Evolutionary conservation across 2,329 filamentous ascomycete species (phyloP).

Genomic region (Xylaria hypoxylon): DNA sequence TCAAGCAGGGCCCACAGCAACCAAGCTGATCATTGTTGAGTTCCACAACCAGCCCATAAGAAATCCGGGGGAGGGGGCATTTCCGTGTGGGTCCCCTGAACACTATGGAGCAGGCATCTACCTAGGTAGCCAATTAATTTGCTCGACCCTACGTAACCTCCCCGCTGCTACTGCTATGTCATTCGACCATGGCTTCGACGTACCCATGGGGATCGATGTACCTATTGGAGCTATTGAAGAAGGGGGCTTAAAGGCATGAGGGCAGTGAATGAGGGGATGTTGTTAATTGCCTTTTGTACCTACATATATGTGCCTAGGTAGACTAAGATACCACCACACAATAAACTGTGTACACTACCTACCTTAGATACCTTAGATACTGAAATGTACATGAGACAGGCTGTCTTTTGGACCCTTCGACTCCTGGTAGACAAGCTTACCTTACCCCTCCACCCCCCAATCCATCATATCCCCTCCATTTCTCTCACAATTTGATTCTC

Average conservation of each 20-base stretch:
- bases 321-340: background rate
- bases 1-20: constrained; percentile 40
- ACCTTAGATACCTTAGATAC: too few species aligned
- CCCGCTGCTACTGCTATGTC: constrained; percentile 26
- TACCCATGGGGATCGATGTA: constrained; percentile 6
- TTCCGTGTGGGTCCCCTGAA: constrained; percentile 14
- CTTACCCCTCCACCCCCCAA: constrained; percentile 47
- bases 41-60: constrained; percentile 31
- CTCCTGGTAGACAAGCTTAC: constrained; percentile 20
- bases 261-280: constrained; percentile 11
- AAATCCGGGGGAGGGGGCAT: constrained; percentile 49
- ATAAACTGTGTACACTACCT: constrained; percentile 1
- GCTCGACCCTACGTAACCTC: constrained; percentile 38
- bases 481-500: constrained; percentile 37
- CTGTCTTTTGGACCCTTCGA: constrained; percentile 37
- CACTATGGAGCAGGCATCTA: background rate
- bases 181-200: constrained; percentile 11
- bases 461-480: constrained; percentile 42
- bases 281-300: constrained; percentile 13
- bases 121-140: constrained; percentile 36
- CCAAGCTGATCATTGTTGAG: constrained; percentile 40
- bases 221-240: constrained; percentile 12
- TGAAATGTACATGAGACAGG: constrained; percentile 24
- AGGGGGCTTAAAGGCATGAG: constrained; percentile 23
- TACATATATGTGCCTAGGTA: background rate